Conservation (phyloP, 2,329 filamentous ascomycete species). For the Dactylonectria macrodidyma region DNA sequence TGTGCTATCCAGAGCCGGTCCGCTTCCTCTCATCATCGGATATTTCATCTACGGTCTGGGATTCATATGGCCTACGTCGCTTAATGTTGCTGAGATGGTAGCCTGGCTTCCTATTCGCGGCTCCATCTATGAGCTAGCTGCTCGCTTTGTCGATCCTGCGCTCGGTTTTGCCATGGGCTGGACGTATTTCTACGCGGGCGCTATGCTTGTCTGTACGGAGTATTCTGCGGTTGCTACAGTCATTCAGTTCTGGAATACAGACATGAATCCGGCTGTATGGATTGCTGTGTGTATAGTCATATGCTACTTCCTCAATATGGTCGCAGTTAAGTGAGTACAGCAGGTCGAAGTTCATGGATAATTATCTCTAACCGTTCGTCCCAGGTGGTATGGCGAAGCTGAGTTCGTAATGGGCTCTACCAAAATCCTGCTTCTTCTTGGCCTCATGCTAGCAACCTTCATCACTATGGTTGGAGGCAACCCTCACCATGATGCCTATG, state of each 20-base stretch:
- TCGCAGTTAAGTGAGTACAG: constrained; percentile 52
- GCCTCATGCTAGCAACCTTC: neutral
- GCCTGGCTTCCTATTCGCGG: constrained; percentile 68
- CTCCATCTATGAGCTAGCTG: constrained; percentile 68
- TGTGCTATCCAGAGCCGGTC: constrained; percentile 55
- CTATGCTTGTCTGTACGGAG: constrained; percentile 60
- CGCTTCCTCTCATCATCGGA: constrained; percentile 57
- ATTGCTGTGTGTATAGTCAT: constrained; percentile 60
- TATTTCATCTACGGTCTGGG: constrained; percentile 58
- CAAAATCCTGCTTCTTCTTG: constrained; percentile 61
- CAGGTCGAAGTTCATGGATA: too few species aligned
- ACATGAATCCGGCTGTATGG: constrained; percentile 60
- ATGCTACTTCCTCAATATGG: constrained; percentile 60
- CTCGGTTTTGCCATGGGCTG: constrained; percentile 69
- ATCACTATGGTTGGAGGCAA: neutral
- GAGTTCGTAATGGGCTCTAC: constrained; percentile 69
- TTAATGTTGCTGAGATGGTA: constrained; percentile 68
- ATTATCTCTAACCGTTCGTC: too few species aligned
- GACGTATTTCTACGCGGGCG: constrained; percentile 62
- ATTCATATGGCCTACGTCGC: constrained; percentile 57
- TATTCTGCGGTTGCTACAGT: constrained; percentile 60
- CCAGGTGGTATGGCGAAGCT: constrained; percentile 53
- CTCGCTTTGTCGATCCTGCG: constrained; percentile 68
- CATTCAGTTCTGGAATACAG: constrained; percentile 58
- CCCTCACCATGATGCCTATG: neutral